These are phyloP conservation scores for Magnolia changhungtana DNA, from an alignment of 164 flowering plant species.

Conservation along the genomic window DNA sequence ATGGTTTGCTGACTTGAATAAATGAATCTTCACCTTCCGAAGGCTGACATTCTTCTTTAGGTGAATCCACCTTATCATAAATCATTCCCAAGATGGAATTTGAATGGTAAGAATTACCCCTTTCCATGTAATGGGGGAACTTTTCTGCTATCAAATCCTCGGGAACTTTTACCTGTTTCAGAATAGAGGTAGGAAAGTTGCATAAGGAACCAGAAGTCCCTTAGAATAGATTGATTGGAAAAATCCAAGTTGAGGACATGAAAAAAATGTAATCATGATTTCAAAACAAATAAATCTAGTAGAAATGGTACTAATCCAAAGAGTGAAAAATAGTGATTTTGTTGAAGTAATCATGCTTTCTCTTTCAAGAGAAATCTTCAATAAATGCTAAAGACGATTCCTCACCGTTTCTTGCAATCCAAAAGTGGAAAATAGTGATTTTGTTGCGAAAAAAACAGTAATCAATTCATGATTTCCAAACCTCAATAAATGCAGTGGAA, in stretches of 20 bases:
- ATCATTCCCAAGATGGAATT: conserved; percentile 67
- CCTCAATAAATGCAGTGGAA: too few relatives aligned
- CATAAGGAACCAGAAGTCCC: not conserved
- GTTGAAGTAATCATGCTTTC: too few relatives aligned
- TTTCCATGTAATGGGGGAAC: conserved; percentile 69
- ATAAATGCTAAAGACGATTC: too few relatives aligned
- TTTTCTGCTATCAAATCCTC: conserved; percentile 33
- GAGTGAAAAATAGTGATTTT: too few relatives aligned
- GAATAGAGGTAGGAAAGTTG: not conserved
- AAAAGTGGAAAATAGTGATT: too few relatives aligned
- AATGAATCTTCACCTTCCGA: conserved; percentile 26
- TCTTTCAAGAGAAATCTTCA: too few relatives aligned
- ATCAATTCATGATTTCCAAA: too few relatives aligned
- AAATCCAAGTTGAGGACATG: not conserved
- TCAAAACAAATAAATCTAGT: too few relatives aligned
- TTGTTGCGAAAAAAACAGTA: too few relatives aligned
- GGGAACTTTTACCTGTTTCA: conserved; percentile 55
- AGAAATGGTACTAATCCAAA: too few relatives aligned
- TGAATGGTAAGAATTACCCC: conserved; percentile 31
- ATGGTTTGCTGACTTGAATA: not conserved
- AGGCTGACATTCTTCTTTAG: conserved; percentile 8
- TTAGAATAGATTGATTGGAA: too few relatives aligned
- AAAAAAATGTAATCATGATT: not conserved
- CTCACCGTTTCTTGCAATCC: too few relatives aligned
- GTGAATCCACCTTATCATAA: conserved; percentile 40